A percentile compares a stretch with the other conserved stretches of the same genome.
Conservation (phyloP, 805 yeast species). For the Gaillardinia entomophila region DNA sequence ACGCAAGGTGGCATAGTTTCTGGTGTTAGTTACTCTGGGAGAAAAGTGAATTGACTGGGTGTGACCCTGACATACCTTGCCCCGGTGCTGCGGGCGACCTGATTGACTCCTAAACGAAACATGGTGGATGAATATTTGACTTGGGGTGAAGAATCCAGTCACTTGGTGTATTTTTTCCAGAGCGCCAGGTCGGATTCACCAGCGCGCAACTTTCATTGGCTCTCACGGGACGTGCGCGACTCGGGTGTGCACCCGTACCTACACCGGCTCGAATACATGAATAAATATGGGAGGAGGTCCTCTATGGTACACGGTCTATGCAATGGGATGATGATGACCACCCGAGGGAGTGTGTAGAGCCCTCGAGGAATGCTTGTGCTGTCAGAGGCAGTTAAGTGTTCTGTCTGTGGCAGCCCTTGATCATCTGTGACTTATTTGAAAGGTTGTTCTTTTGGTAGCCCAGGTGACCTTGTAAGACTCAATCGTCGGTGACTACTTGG, state of each 20-base stretch:
- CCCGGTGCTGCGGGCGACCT: conserved; percentile 44
- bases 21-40: conserved; percentile 25
- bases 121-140: conserved; percentile 16
- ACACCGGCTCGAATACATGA: no score
- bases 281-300: no score
- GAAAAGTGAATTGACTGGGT: not conserved
- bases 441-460: conserved; percentile 92
- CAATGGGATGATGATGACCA: no score
- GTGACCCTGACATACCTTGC: conserved; percentile 41
- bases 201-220: not conserved
- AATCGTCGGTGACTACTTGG: conserved; percentile 54
- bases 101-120: conserved; percentile 52
- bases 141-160: not conserved
- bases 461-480: conserved; percentile 67
- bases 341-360: no score
- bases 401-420: no score
- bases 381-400: no score
- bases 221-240: no score
- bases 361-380: no score
- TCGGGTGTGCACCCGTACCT: no score
- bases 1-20: conserved; percentile 97
- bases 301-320: no score
- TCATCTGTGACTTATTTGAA: conserved; percentile 51
- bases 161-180: not conserved
- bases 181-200: not conserved